phyloP scores from a whole-genome alignment of 1,139 yeast species.

The Geotrichum restrictum region DNA sequence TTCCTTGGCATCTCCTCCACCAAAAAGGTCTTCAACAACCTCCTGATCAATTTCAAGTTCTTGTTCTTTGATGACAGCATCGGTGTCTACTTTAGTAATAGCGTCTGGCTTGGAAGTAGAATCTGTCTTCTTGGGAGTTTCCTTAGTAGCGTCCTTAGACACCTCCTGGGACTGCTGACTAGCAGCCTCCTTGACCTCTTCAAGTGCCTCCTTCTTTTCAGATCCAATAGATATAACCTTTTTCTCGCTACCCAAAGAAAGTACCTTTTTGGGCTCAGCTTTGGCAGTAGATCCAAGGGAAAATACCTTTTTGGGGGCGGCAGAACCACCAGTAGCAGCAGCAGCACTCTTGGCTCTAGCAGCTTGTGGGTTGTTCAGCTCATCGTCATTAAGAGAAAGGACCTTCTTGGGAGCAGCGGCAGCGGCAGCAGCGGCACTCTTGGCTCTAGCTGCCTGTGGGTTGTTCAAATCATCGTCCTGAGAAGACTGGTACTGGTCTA shows the following conservation, averaged over 20 bases:
- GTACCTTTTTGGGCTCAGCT: constrained; percentile 13
- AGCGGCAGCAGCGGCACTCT: constrained; percentile 31
- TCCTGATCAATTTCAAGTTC: constrained; percentile 86
- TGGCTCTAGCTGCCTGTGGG: constrained; percentile 36
- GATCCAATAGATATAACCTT: constrained; percentile 19
- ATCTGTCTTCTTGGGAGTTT: constrained; percentile 17
- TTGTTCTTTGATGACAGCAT: constrained; percentile 57
- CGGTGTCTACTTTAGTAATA: constrained; percentile 32
- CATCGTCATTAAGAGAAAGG: constrained; percentile 25
- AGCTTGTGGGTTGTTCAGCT: constrained; percentile 35
- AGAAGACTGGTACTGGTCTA: constrained; percentile 82
- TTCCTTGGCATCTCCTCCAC: constrained; percentile 68
- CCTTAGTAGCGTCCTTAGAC: neutral
- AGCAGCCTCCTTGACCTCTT: constrained; percentile 4
- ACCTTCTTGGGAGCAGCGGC: constrained; percentile 17
- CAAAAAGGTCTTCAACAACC: constrained; percentile 85
- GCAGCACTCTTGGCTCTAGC: constrained; percentile 35
- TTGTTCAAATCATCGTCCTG: constrained; percentile 41
- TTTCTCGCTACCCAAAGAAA: constrained; percentile 9
- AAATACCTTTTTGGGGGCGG: constrained; percentile 22
- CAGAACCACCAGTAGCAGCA: constrained; percentile 14
- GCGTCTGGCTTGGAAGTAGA: constrained; percentile 24
- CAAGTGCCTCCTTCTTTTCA: constrained; percentile 18
- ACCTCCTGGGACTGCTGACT: neutral
- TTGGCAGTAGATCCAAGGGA: constrained; percentile 21